A percentile compares a stretch with the other conserved stretches of the same genome.
Evolutionary conservation across 306 rosid genomes (phyloP).

Genomic region (Prosopis cineraria): DNA sequence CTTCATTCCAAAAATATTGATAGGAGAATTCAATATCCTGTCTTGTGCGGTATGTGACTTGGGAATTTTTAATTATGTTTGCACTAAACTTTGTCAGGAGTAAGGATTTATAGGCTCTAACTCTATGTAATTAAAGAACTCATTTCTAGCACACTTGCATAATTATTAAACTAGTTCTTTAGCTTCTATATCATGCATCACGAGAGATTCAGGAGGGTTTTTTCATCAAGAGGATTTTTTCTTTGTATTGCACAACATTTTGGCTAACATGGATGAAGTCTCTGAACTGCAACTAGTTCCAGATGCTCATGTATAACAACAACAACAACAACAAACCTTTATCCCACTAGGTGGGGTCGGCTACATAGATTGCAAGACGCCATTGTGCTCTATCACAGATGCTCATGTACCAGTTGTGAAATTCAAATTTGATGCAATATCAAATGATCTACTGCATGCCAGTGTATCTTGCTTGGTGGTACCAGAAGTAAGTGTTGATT

Average conservation of each 20-base stretch:
- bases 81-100: not conserved
- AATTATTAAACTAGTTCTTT: not conserved
- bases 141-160: not conserved
- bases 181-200: not conserved
- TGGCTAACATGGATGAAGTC: slow-evolving; percentile 70
- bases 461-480: slow-evolving; percentile 80
- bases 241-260: slow-evolving; percentile 68
- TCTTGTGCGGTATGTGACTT: not conserved
- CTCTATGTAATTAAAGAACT: not conserved
- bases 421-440: slow-evolving; percentile 85
- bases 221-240: slow-evolving; percentile 77
- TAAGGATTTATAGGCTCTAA: not conserved
- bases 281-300: slow-evolving; percentile 87
- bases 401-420: slow-evolving; percentile 95
- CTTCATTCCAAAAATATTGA: not conserved
- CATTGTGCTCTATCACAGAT: too few relatives aligned
- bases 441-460: slow-evolving; percentile 88
- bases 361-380: too few relatives aligned
- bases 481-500: slow-evolving; percentile 75
- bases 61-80: not conserved
- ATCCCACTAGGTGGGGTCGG: too few relatives aligned
- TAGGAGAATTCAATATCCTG: not conserved
- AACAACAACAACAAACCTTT: too few relatives aligned
- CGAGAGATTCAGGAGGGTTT: not conserved
- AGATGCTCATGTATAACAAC: too few relatives aligned